Conservation (phyloP, 1,139 yeast genomes). For the Yamadazyma atmosphaerica region DNA sequence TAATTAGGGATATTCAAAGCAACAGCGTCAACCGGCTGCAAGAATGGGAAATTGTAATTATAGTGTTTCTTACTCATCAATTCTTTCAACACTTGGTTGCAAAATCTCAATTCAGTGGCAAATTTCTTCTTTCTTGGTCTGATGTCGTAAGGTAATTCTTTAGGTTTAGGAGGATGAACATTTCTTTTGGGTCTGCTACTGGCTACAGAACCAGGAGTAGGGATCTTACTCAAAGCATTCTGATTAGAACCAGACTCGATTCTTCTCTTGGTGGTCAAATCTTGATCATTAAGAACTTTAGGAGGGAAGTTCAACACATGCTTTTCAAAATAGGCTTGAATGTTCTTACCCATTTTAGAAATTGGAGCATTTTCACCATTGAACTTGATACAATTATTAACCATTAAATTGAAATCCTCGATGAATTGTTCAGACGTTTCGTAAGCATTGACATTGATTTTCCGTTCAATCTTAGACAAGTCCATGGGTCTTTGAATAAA, state of each 20-base stretch:
- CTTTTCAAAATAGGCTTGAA: conserved; percentile 90
- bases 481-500: conserved; percentile 91
- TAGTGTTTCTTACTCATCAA: conserved; percentile 81
- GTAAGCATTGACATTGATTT: conserved; percentile 69
- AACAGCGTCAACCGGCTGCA: conserved; percentile 93
- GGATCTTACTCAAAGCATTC: conserved; percentile 1
- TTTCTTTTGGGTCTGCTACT: conserved; percentile 85
- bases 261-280: conserved; percentile 44
- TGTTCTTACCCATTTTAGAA: conserved; percentile 86
- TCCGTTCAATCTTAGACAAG: conserved; percentile 83
- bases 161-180: conserved; percentile 94
- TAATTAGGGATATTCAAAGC: conserved; percentile 92
- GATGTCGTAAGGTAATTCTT: conserved; percentile 86
- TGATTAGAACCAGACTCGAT: conserved; percentile 6
- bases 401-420: conserved; percentile 85
- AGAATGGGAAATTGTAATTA: conserved; percentile 82
- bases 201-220: conserved; percentile 41
- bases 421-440: conserved; percentile 65
- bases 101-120: conserved; percentile 86
- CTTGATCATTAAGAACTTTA: conserved; percentile 53
- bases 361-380: conserved; percentile 85
- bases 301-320: conserved; percentile 93
- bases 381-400: conserved; percentile 75
- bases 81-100: conserved; percentile 81
- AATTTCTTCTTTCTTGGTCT: conserved; percentile 91